phyloP scores from a whole-genome alignment of 768 basidiomycete genomes.

The Trametopsis cervina region DNA sequence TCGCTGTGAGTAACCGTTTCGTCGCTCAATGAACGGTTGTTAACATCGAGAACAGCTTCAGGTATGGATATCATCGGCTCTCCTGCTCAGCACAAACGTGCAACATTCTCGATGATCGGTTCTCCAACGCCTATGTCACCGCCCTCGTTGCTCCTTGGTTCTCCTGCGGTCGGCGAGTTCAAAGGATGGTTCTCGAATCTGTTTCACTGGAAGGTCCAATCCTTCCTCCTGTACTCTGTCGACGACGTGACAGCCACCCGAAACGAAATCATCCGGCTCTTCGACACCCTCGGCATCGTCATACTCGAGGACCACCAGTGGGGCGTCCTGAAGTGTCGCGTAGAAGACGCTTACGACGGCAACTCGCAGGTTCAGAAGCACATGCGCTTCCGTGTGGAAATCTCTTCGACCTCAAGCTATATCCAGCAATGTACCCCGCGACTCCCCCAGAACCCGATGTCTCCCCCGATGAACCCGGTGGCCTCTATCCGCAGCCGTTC shows the following conservation, averaged over 20 bases:
- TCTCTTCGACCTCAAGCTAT: slow-evolving; percentile 27
- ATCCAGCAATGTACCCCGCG: slow-evolving; percentile 19
- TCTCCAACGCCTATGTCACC: slow-evolving; percentile 42
- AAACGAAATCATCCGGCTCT: slow-evolving; percentile 52
- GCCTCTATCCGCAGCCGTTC: slow-evolving; percentile 17
- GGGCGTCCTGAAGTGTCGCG: slow-evolving; percentile 42
- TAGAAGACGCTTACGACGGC: slow-evolving; percentile 41
- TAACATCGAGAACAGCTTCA: slow-evolving; percentile 35
- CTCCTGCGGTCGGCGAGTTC: slow-evolving; percentile 77
- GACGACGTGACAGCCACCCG: slow-evolving; percentile 56
- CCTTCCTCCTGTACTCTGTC: slow-evolving; percentile 47
- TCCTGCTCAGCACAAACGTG: slow-evolving; percentile 32
- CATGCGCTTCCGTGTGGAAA: slow-evolving; percentile 81
- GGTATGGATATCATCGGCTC: slow-evolving; percentile 43
- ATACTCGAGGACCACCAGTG: slow-evolving; percentile 45
- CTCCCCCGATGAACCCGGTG: slow-evolving; percentile 20
- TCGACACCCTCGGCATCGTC: slow-evolving; percentile 56
- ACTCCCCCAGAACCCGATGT: slow-evolving; percentile 20
- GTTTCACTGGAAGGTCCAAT: slow-evolving; percentile 82
- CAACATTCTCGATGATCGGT: slow-evolving; percentile 36
- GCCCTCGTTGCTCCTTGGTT: slow-evolving; percentile 35
- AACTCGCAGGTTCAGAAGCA: slow-evolving; percentile 51
- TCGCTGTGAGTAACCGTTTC: slow-evolving; percentile 40
- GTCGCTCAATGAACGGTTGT: not conserved
- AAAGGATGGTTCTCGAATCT: slow-evolving; percentile 94